A percentile compares a stretch with the other conserved stretches of the same genome.
These are phyloP conservation scores for Wickerhamomyces strasburgensis DNA, from an alignment of 805 yeast genomes.

Conservation along the genomic window DNA sequence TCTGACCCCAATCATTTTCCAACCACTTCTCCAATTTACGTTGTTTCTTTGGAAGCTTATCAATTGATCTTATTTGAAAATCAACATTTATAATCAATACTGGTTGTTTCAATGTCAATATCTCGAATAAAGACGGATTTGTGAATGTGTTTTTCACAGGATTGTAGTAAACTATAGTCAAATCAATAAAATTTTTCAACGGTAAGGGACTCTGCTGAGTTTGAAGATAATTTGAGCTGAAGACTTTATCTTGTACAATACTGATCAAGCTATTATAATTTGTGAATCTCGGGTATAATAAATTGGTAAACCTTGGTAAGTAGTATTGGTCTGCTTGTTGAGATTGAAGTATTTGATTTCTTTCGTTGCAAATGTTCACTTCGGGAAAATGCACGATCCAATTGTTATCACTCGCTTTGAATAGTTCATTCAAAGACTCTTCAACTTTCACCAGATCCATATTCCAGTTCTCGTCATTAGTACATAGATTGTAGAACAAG, in stretches of 20 bases:
- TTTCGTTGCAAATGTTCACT: constrained; percentile 61
- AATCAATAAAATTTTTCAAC: constrained; percentile 26
- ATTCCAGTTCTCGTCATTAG: constrained; percentile 68
- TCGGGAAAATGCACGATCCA: constrained; percentile 84
- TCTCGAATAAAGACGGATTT: constrained; percentile 34
- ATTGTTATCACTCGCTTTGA: constrained; percentile 35
- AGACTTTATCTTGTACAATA: constrained; percentile 1
- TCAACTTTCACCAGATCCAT: constrained; percentile 33
- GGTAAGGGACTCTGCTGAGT: constrained; percentile 2
- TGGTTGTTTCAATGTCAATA: constrained; percentile 30
- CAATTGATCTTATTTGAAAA: constrained; percentile 29
- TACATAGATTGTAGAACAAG: constrained; percentile 41
- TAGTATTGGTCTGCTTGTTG: constrained; percentile 51
- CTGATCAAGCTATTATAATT: constrained; percentile 46
- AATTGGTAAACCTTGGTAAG: constrained; percentile 53
- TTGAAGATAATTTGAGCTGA: constrained; percentile 19
- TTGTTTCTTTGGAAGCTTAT: constrained; percentile 47
- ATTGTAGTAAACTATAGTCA: constrained; percentile 35
- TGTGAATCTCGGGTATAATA: constrained; percentile 75
- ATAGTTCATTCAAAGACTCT: constrained; percentile 25
- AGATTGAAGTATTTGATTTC: constrained; percentile 42
- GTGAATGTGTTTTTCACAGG: constrained; percentile 27
- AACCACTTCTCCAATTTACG: constrained; percentile 67
- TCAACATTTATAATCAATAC: constrained; percentile 25
- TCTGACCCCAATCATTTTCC: constrained; percentile 66